phyloP scores from a whole-genome alignment of 768 basidiomycete genomes.

The Suillus decipiens region DNA sequence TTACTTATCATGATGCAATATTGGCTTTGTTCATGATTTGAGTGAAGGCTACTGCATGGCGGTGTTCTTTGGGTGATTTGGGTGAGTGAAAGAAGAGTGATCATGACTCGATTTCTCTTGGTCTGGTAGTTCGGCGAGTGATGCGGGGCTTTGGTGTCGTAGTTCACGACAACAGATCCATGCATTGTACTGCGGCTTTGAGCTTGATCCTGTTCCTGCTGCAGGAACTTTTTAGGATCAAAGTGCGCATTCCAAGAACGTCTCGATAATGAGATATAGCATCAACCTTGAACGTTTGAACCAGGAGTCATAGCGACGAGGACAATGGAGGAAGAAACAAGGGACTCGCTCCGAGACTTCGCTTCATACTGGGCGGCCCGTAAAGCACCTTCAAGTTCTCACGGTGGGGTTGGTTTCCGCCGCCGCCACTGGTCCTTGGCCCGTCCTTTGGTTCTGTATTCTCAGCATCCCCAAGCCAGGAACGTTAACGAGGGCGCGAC shows the following conservation, averaged over 20 bases:
- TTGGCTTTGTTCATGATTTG: not conserved
- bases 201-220: not conserved
- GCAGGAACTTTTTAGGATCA: no score
- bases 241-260: not conserved
- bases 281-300: not conserved
- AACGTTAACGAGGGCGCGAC: not conserved
- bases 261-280: no score
- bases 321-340: no score
- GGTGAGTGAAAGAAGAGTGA: not conserved
- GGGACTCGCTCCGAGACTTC: no score
- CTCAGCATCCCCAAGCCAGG: not conserved
- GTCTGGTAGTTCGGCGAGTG: no score
- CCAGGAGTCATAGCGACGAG: not conserved
- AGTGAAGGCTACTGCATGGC: not conserved
- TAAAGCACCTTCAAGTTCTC: no score
- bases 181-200: not conserved
- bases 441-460: no score
- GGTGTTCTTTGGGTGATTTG: not conserved
- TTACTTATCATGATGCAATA: not conserved
- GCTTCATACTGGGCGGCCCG: no score
- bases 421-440: no score
- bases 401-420: no score
- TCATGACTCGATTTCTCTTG: no score
- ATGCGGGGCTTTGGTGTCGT: no score
- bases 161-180: not conserved